These are phyloP conservation scores for Fusarium pseudocircinatum DNA, from an alignment of 2,329 filamentous ascomycete genomes.

Conservation along the genomic window DNA sequence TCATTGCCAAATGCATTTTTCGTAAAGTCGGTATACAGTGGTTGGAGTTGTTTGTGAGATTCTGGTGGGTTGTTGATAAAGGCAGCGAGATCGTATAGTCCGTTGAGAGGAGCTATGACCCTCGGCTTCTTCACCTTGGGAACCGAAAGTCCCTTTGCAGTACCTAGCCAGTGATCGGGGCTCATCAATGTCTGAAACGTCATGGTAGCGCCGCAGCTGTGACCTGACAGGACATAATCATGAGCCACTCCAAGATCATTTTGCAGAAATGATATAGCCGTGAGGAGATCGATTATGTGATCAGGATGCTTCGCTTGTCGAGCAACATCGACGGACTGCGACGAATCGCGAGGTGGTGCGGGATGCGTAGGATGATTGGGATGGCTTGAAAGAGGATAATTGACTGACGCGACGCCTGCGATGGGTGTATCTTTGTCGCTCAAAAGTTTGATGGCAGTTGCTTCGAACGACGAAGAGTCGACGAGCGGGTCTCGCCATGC, in stretches of 20 bases:
- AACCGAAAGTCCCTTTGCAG: rapidly evolving
- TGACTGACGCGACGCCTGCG: background rate
- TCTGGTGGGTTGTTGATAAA: background rate
- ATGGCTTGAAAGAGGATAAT: conserved; percentile 2
- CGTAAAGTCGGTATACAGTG: background rate
- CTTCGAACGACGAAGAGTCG: background rate
- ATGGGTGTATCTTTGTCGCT: background rate
- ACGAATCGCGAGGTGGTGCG: background rate
- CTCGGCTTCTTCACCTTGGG: background rate
- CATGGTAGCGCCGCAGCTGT: background rate
- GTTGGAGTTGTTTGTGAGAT: background rate
- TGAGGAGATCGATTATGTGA: background rate
- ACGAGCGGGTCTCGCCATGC: conserved; percentile 12
- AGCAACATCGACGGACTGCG: background rate
- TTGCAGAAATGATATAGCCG: background rate
- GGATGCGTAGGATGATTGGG: background rate
- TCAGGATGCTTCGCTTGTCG: background rate
- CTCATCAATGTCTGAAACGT: background rate
- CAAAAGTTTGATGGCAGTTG: background rate
- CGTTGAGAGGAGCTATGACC: background rate
- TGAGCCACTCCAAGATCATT: background rate
- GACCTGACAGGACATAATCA: background rate
- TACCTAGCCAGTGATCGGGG: background rate
- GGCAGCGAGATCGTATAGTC: background rate
- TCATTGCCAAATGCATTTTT: conserved; percentile 2